phyloP scores from a whole-genome alignment of 1,139 yeast species.

The Yamadazyma songkhlaensis region DNA sequence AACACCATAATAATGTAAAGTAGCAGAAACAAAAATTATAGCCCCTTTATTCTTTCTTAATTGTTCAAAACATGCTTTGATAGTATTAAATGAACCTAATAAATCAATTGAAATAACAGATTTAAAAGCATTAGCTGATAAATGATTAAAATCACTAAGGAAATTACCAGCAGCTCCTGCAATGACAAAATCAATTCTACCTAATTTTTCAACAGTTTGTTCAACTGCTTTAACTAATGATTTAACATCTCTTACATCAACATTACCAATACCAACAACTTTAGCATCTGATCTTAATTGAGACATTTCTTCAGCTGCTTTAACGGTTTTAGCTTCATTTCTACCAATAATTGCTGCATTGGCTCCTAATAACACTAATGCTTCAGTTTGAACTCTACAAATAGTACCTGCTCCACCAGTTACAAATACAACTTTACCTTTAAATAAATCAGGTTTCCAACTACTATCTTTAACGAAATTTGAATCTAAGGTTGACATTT shows the following conservation, averaged over 20 bases:
- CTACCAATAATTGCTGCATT: constrained; percentile 85
- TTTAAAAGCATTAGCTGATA: constrained; percentile 83
- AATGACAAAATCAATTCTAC: constrained; percentile 77
- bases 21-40: constrained; percentile 79
- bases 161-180: constrained; percentile 98
- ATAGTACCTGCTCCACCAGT: constrained; percentile 97
- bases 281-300: constrained; percentile 54
- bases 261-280: constrained; percentile 64
- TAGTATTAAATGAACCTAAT: constrained; percentile 83
- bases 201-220: constrained; percentile 60
- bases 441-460: constrained; percentile 58
- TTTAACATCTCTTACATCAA: constrained; percentile 72
- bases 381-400: constrained; percentile 83
- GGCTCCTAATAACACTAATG: constrained; percentile 78
- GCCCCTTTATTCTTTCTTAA: constrained; percentile 65
- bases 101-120: constrained; percentile 82
- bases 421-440: constrained; percentile 81
- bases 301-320: constrained; percentile 65
- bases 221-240: constrained; percentile 61
- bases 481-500: constrained; percentile 5
- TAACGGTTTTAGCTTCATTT: constrained; percentile 57
- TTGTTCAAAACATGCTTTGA: constrained; percentile 71
- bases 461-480: background rate
- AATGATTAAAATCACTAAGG: constrained; percentile 70
- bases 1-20: constrained; percentile 81